phyloP scores from a whole-genome alignment of 768 basidiomycete genomes.

The Cystofilobasidium capitatum region DNA sequence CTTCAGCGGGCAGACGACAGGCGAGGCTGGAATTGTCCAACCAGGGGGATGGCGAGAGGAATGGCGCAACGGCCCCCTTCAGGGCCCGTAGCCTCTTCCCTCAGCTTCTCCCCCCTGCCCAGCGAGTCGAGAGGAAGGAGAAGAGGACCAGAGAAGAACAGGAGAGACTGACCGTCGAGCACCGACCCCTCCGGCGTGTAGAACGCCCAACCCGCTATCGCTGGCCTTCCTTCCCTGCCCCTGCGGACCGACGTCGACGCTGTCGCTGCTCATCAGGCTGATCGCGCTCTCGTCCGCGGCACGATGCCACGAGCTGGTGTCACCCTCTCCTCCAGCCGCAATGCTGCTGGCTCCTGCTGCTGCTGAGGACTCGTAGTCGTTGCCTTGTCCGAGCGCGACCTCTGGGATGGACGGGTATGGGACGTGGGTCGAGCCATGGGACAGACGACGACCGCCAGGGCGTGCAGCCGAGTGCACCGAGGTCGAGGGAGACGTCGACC shows the following conservation, averaged over 20 bases:
- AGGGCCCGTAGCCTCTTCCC: too few relatives aligned
- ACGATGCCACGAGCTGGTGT: too few relatives aligned
- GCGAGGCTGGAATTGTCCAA: too few relatives aligned
- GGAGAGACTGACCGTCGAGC: background rate
- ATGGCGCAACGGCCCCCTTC: background rate
- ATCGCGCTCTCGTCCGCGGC: background rate
- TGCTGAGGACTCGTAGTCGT: too few relatives aligned
- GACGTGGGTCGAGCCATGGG: background rate
- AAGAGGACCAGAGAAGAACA: background rate
- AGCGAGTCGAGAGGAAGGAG: background rate
- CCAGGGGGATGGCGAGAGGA: background rate
- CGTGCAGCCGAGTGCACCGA: background rate
- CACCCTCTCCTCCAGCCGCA: too few relatives aligned
- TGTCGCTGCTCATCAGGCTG: conserved; percentile 3
- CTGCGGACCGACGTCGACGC: background rate
- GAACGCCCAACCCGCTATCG: background rate
- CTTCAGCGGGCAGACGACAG: too few relatives aligned
- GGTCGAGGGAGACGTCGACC: too few relatives aligned
- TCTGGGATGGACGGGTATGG: background rate
- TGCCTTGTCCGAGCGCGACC: background rate
- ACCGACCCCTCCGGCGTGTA: conserved; percentile 1
- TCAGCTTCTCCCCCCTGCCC: too few relatives aligned
- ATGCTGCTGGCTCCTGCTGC: too few relatives aligned
- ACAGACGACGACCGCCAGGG: background rate
- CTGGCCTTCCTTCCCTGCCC: background rate